Evolutionary conservation across 176 grass and related monocot species (phyloP), one percentile per base, ranked within the genome.

Genomic region (Dactylis glomerata): DNA sequence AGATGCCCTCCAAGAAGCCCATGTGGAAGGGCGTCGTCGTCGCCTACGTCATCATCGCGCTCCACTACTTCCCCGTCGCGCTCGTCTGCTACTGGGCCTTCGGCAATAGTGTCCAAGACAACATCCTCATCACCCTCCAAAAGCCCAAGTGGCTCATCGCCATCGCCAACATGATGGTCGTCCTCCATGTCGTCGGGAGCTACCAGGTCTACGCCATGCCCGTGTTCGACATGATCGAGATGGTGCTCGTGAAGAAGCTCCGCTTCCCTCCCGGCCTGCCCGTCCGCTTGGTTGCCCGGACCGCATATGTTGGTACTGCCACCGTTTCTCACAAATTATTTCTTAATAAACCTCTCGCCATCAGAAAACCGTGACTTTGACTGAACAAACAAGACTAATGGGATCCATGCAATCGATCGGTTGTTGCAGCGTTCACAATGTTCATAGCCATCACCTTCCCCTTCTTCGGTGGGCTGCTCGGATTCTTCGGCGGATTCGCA

Each of bases 1-100:
- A 94, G 67, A 86, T 52, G 77, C 95, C 92, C 2, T 94, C 95
- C 24, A 97, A 97, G 88, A 91, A 91, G 54, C 88, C 95, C 9
- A 97, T 97, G 95, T 97, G 95, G 95, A 94, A 77, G 87, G 95
- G 95, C 3, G 95, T 97, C 1, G 23, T 97, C 13, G 92, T 97
- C 5, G 95, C 95, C 27, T 97, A 97, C 78, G 86, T 94, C n/a
- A 12, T 97, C 6, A 92, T 97, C 5, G 95, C 95, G 0, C 52
- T 97, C 30, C 94, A 92, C 77, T 97, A 97, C 80, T 97, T 97
- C 90, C 95, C 95, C 0, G 95, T 97, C 0, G 90, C 95, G 5
- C 83, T 97, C 30, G 15, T 97, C 30, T 86, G 94, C 0, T 97
- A 92, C 57, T 97, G 92, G 92, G 83, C 86, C 0, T 97, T 92